Base-by-base conservation (phyloP, 2,329 filamentous ascomycete genomes). In the Aspergillus ruber region DNA sequence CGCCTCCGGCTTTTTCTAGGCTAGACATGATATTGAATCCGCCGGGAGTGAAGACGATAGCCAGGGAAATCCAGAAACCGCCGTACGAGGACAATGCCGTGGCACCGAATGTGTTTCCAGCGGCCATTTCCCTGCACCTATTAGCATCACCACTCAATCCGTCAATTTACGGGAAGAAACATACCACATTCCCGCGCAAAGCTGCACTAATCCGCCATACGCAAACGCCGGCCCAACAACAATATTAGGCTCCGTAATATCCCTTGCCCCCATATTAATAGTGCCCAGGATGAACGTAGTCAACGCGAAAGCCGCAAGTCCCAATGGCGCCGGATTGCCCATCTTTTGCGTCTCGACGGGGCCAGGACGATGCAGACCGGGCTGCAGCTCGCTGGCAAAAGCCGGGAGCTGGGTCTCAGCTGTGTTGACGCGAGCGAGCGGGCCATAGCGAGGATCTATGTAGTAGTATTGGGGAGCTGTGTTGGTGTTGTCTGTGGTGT, bases 151-250 rank as follows among this genome's bases (percentile, higher is more conserved):
- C 23, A 48, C 36, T 17, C 13, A 18, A 21, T 18, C 10, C 8
- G 3, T 18, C 44, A 17, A 10, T 6, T 13, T 29, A 9, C 9
- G 32, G n/a, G 15, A 41, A 6, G 36, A 40, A 20, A 43, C 67
- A 45, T 75, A 88, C 86, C 86, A 90, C 86, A 90, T 90, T 69
- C 86, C 86, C 53, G 86, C 84, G 3, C 86, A 71, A 20, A 90
- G 74, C 72, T 90, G 86, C 29, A 89, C 80, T 18, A 88, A 71
- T 49, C 85, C 85, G 51, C 85, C 85, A 62, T 88, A 89, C 12
- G 77, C 84, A 58, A 82, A 82, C 1, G 85, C 84, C n/a, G 82
- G 68, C 1, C 80, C 78, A 8, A 88, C 76, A 33, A 83, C 79
- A 45, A 90, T 76, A 58, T 81, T 83, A 29, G 84, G 82, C 1